phyloP scores from a whole-genome alignment of 148 eudicot genomes.

The Silene conica region DNA sequence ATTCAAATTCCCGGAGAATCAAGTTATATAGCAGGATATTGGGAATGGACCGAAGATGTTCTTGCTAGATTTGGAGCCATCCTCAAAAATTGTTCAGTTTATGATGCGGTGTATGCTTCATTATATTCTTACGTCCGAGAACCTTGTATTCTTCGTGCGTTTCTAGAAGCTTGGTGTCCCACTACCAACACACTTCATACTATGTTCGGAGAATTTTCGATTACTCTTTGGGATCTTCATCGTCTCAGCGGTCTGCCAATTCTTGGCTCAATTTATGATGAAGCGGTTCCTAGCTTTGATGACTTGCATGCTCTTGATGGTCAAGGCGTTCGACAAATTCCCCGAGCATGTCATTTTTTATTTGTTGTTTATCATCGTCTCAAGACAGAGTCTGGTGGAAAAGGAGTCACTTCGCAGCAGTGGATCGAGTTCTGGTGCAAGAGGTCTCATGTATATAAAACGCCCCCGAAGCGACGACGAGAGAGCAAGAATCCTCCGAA shows the following conservation, averaged over 20 bases:
- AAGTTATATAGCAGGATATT: background rate
- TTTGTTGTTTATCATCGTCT: background rate
- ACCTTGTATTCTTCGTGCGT: background rate
- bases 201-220: background rate
- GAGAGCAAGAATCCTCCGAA: no score
- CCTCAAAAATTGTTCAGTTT: background rate
- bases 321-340: background rate
- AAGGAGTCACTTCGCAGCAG: background rate
- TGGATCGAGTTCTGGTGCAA: no score
- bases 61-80: background rate
- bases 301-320: no score
- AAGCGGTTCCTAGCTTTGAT: background rate
- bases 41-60: constrained; percentile 9
- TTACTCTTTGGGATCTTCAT: background rate
- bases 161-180: constrained; percentile 4
- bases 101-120: constrained; percentile 1
- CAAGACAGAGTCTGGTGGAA: background rate
- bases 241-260: background rate
- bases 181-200: background rate
- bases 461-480: no score
- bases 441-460: no score
- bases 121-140: background rate
- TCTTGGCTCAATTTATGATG: background rate
- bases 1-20: background rate
- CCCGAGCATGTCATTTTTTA: background rate